A percentile compares a stretch with the other conserved stretches of the same genome.
These are phyloP conservation scores for Veloboletus limbatus DNA, from an alignment of 1,284 basidiomycete species.

Conservation along the genomic window DNA sequence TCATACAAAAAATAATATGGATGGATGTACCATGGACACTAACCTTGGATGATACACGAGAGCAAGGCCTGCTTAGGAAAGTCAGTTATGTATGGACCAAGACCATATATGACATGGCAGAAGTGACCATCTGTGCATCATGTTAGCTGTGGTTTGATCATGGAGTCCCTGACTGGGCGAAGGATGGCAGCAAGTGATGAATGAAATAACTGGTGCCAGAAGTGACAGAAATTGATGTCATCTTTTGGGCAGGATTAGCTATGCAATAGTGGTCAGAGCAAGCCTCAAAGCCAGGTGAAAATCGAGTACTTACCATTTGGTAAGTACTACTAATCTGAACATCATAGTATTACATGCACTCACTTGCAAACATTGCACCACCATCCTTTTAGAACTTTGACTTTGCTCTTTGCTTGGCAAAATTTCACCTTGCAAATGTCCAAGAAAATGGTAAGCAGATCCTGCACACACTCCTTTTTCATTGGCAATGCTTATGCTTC, in stretches of 20 bases:
- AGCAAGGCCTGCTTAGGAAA: not conserved
- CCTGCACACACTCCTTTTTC: too few species aligned
- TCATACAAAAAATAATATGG: not conserved
- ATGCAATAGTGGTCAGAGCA: not conserved
- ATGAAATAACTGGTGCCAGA: not conserved
- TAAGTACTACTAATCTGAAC: too few species aligned
- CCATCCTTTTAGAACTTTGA: not conserved
- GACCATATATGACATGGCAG: not conserved
- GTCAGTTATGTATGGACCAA: not conserved
- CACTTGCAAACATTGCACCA: not conserved
- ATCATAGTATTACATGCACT: too few species aligned
- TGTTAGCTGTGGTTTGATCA: not conserved
- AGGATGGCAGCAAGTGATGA: not conserved
- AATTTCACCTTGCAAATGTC: not conserved
- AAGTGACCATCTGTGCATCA: not conserved
- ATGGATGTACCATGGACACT: not conserved
- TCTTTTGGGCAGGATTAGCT: not conserved
- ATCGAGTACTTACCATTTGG: too few species aligned
- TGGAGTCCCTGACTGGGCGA: not conserved
- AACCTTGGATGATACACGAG: constrained; percentile 1
- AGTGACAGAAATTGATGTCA: not conserved
- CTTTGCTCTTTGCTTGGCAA: not conserved
- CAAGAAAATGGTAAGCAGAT: not conserved
- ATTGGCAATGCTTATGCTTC: too few species aligned
- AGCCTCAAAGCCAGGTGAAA: too few species aligned